Evolutionary conservation across 208 protist genomes (phyloP).

Genomic region (Giardia muris): DNA sequence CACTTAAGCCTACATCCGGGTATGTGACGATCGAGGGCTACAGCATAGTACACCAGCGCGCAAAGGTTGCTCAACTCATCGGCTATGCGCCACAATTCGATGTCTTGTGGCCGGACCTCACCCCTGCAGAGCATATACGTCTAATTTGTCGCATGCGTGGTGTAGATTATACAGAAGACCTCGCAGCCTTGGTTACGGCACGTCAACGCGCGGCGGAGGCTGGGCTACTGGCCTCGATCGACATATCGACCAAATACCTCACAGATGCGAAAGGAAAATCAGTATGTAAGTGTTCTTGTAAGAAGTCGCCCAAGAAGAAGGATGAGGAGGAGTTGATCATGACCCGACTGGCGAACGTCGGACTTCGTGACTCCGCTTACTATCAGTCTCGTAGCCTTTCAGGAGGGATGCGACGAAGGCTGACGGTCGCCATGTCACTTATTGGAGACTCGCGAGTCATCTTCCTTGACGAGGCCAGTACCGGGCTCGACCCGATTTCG

Average conservation of each 20-base stretch:
- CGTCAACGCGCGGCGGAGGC: neutral
- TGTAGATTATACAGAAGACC: constrained; percentile 25
- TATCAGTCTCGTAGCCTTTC: neutral
- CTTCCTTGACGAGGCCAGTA: constrained; percentile 35
- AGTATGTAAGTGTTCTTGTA: neutral
- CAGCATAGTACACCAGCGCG: neutral
- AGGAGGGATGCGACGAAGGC: constrained; percentile 35
- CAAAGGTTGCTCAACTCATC: neutral
- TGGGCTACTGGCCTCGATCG: neutral
- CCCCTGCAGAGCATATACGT: constrained; percentile 28
- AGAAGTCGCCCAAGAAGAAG: neutral
- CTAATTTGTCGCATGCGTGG: constrained; percentile 7
- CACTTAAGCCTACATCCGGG: constrained; percentile 6
- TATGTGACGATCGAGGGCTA: constrained; percentile 5
- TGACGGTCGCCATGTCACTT: constrained; percentile 28
- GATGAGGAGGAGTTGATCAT: neutral
- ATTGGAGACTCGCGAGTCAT: constrained; percentile 27
- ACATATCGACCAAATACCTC: neutral
- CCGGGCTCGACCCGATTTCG: constrained; percentile 28
- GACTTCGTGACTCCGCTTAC: neutral
- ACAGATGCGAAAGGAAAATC: neutral
- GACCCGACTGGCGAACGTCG: neutral
- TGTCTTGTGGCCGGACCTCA: constrained; percentile 31
- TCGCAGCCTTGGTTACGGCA: neutral
- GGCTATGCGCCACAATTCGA: constrained; percentile 29